Evolutionary conservation across 225 moss, liverwort and hornwort genomes (phyloP).

Genomic region (Pseudoscleropodium purum): DNA sequence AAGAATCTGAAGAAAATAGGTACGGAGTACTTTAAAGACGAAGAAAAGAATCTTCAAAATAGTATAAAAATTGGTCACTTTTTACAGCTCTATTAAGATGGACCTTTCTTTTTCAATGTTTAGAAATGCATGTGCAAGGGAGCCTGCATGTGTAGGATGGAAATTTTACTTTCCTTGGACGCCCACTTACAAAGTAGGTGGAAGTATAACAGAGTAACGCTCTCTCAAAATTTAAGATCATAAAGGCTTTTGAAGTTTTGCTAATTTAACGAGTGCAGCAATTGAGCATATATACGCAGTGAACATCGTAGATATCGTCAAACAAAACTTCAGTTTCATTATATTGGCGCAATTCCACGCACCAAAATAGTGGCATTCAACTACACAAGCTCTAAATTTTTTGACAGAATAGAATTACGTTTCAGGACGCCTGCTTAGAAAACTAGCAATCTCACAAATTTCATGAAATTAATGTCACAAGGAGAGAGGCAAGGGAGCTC

Average conservation of each 20-base stretch:
- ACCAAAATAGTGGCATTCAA: background rate
- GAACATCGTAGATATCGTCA: background rate
- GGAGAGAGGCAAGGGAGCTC: background rate
- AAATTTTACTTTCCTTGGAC: background rate
- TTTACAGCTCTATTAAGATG: background rate
- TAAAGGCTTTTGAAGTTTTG: background rate
- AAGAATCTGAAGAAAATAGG: background rate
- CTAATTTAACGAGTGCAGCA: background rate
- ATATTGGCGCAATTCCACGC: background rate
- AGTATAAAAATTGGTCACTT: background rate
- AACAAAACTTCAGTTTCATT: background rate
- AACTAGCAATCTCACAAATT: background rate
- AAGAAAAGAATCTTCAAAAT: background rate
- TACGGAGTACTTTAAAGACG: background rate
- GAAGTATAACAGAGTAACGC: background rate
- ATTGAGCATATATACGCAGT: background rate
- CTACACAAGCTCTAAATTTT: background rate
- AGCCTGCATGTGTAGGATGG: background rate
- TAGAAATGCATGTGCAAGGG: background rate
- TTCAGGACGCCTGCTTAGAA: background rate
- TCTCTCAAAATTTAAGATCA: background rate
- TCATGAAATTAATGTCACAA: background rate
- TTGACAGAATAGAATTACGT: background rate
- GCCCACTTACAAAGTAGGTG: background rate
- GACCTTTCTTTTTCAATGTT: background rate